Conservation (phyloP, 139 green algal genomes). For the Pleodorina starrii region DNA sequence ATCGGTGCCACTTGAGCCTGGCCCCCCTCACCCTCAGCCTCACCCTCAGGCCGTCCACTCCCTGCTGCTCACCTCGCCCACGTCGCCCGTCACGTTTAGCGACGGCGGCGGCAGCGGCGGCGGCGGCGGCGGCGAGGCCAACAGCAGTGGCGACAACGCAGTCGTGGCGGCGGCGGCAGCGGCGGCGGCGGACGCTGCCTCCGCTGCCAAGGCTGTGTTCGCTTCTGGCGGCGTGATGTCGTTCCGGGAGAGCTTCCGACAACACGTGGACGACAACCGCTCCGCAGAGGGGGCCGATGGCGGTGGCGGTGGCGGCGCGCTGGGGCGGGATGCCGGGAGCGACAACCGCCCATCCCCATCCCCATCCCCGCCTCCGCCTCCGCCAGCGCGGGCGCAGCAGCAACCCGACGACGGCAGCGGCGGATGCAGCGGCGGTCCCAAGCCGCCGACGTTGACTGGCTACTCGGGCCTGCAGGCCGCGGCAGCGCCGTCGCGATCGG, state of each 20-base stretch:
- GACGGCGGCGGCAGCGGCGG: background rate
- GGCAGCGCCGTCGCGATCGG: background rate
- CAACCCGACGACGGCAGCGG: background rate
- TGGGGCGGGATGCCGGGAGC: background rate
- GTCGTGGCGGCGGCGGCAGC: background rate
- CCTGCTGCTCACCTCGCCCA: background rate
- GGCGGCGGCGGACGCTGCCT: background rate
- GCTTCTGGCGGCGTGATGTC: constrained; percentile 24
- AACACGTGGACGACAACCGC: background rate
- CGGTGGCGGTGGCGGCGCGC: too few species aligned
- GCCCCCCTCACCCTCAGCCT: too few species aligned
- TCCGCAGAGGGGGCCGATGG: background rate
- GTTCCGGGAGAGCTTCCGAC: constrained; percentile 34
- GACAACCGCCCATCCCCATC: background rate
- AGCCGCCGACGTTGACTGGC: background rate
- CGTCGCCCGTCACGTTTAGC: background rate
- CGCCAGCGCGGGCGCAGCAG: background rate
- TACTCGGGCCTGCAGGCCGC: background rate
- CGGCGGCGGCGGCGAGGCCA: background rate
- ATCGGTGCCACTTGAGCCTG: too few species aligned
- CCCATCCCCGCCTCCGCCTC: too few species aligned
- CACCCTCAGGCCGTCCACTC: background rate
- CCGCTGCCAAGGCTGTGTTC: background rate
- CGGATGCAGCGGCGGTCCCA: background rate
- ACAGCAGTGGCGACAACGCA: background rate